Evolutionary conservation across 129 eudicot genomes (phyloP), one percentile per base, ranked within the genome.

Genomic region (Ambrosia trifida): DNA sequence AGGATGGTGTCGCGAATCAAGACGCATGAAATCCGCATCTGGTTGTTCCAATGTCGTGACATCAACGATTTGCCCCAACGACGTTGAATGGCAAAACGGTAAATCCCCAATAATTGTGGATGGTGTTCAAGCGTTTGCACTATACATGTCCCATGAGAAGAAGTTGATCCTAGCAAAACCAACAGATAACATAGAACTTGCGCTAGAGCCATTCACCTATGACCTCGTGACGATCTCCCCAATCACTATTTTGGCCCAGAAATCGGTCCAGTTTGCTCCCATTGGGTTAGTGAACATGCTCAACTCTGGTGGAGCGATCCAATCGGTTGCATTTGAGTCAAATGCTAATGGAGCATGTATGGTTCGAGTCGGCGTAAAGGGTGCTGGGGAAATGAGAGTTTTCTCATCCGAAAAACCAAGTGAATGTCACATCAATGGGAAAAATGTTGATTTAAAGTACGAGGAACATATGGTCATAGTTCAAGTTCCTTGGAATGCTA

Each of bases 201-300:
- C 83, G 0, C 81, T 89, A 4, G 85, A 89, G 75, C 85, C 96
- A 0, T 92, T 89, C 62, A 52, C 85, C 57, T 92, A 76, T 70
- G 98, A 92, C 78, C 95, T 92, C 50, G 52, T 87, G 58, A 85
- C 88, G 0, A 78, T 89, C 18, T 83, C 95, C 12, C 96, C 95
- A 0, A 82, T 89, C 47, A 69, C 73, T 11, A 11, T 59, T 3
- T 69, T 92, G 45, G 74, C 83, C 10, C 11, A 33, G n/a, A 79
- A 81, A 20, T 65, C 73, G 0, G 17, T 89, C 68, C 88, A 89
- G n/a, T 92, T 89, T 49, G 98, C 98, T 45, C 95, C 98, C 4
- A 87, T 92, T n/a, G 98, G 98, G 61, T 84, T 89, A n/a, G 98
- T 80, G 71, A 92, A 92, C 83, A 92, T 92, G 98, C 89, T 92